phyloP scores from a whole-genome alignment of 2,329 filamentous ascomycete species.

The Neonectria hederae region DNA sequence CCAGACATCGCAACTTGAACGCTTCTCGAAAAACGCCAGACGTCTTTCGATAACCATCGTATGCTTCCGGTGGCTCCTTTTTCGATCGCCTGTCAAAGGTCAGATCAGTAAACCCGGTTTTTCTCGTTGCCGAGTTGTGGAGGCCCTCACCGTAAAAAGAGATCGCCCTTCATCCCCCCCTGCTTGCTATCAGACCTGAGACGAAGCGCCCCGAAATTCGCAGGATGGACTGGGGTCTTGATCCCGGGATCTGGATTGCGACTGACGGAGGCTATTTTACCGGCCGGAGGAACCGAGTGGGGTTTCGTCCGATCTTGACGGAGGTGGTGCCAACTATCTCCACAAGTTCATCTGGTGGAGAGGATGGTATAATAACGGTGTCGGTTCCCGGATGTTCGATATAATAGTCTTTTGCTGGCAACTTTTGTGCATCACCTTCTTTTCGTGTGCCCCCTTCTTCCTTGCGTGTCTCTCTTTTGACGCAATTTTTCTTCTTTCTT shows the following conservation, averaged over 20 bases:
- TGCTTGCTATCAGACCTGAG: constrained; percentile 34
- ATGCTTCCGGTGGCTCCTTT: constrained; percentile 13
- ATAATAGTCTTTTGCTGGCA: constrained; percentile 3
- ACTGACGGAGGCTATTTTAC: constrained; percentile 39
- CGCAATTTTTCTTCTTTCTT: background rate
- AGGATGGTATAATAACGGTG: constrained; percentile 12
- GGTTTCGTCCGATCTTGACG: constrained; percentile 10
- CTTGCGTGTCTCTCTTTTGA: constrained; percentile 4
- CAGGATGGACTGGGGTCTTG: constrained; percentile 14
- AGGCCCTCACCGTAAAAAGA: background rate
- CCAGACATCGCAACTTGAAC: background rate
- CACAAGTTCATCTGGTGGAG: no score
- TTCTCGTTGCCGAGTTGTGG: background rate
- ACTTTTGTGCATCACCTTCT: constrained; percentile 17
- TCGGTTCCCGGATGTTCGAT: background rate
- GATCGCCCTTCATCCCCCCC: constrained; percentile 8
- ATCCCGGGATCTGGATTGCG: constrained; percentile 9
- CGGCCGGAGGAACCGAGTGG: constrained; percentile 25
- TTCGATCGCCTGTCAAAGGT: background rate
- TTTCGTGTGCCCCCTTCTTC: constrained; percentile 13
- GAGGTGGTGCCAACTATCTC: no score
- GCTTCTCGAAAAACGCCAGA: background rate
- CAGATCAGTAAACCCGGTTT: background rate
- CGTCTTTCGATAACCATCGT: background rate
- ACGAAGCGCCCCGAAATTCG: constrained; percentile 35